phyloP scores from a whole-genome alignment of 1,284 basidiomycete species.

The Leccinum colubrinum region DNA sequence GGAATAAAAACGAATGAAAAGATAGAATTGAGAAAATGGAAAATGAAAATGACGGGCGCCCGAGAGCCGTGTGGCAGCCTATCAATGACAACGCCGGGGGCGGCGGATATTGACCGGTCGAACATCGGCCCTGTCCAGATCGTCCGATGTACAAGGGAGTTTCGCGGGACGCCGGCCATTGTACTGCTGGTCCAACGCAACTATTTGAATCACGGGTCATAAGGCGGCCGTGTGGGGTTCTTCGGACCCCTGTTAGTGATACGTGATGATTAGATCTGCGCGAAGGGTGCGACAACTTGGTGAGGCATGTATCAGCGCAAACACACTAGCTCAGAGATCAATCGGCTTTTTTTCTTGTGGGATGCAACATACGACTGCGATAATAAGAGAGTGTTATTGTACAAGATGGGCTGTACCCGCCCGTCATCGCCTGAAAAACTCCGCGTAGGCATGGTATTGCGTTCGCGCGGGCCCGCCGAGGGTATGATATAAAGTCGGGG shows the following conservation, averaged over 20 bases:
- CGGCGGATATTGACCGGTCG: neutral
- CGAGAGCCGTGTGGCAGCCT: neutral
- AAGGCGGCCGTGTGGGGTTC: neutral
- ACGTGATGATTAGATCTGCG: neutral
- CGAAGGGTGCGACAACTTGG: neutral
- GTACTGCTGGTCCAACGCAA: neutral
- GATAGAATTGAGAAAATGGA: neutral
- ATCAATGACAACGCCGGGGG: neutral
- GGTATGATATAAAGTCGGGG: constrained; percentile 20
- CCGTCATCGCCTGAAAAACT: constrained; percentile 8
- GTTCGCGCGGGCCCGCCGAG: constrained; percentile 6
- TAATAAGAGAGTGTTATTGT: constrained; percentile 17
- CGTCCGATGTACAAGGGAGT: neutral
- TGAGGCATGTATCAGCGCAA: neutral
- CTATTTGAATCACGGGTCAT: neutral
- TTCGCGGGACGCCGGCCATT: neutral
- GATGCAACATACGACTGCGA: constrained; percentile 21
- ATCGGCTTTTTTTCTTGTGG: constrained; percentile 6
- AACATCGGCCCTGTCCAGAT: neutral
- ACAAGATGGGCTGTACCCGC: constrained; percentile 18
- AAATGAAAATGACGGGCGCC: neutral
- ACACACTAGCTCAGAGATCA: neutral
- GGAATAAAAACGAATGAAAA: neutral
- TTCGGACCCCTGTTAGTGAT: neutral
- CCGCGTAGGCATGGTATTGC: constrained; percentile 20